These are phyloP conservation scores for Artemisia tridentata DNA, from an alignment of 129 eudicot genomes.

Conservation along the genomic window DNA sequence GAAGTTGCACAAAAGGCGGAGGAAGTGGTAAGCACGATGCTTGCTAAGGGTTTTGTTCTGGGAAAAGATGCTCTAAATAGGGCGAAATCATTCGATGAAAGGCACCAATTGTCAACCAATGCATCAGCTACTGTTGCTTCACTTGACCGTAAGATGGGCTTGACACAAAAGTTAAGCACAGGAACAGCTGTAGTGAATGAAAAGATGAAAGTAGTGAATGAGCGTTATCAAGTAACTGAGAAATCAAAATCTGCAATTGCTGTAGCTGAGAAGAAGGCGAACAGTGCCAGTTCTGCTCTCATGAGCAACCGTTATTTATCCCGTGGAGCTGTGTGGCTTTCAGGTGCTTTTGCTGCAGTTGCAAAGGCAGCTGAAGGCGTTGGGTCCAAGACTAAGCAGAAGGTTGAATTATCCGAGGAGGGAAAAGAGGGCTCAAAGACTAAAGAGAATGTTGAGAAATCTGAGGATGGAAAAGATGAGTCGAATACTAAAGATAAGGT, in stretches of 20 bases:
- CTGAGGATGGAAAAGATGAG: constrained; percentile 29
- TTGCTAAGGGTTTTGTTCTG: constrained; percentile 67
- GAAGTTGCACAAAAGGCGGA: constrained; percentile 57
- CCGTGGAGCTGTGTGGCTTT: constrained; percentile 72
- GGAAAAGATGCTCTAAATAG: constrained; percentile 69
- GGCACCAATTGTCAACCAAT: constrained; percentile 47
- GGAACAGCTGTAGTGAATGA: constrained; percentile 60
- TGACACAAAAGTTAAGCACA: constrained; percentile 48
- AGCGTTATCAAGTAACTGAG: constrained; percentile 63
- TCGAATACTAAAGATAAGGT: constrained; percentile 50
- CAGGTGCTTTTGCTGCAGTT: constrained; percentile 46
- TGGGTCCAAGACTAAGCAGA: constrained; percentile 50
- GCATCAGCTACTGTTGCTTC: constrained; percentile 64
- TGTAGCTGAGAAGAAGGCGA: constrained; percentile 62
- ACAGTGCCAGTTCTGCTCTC: constrained; percentile 53
- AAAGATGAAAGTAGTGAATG: constrained; percentile 54
- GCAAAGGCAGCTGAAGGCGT: constrained; percentile 67
- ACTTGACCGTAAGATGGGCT: constrained; percentile 54
- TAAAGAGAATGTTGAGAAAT: constrained; percentile 41
- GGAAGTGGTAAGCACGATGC: constrained; percentile 80
- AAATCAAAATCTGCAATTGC: constrained; percentile 52
- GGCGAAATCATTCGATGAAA: constrained; percentile 64
- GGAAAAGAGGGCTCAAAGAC: constrained; percentile 39
- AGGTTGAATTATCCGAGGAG: constrained; percentile 57
- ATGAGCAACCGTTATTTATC: constrained; percentile 57